phyloP scores from a whole-genome alignment of 2,329 filamentous ascomycete genomes.

The Aureobasidium musti region DNA sequence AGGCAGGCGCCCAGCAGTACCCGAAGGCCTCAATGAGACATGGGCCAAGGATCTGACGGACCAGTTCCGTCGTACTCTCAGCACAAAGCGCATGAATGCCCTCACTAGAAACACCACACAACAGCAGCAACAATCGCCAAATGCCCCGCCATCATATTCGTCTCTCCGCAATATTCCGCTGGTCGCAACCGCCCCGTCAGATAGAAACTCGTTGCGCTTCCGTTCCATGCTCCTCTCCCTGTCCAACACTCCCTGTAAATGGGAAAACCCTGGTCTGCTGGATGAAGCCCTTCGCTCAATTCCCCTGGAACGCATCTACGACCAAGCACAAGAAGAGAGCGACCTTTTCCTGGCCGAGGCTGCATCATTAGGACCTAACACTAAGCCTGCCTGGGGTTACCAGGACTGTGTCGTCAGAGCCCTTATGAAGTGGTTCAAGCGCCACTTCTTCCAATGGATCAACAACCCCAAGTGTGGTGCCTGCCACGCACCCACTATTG shows the following conservation, averaged over 20 bases:
- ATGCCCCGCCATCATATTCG: conserved; percentile 57
- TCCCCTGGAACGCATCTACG: conserved; percentile 86
- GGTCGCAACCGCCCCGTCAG: conserved; percentile 70
- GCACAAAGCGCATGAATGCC: conserved; percentile 83
- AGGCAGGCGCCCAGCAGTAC: conserved; percentile 7
- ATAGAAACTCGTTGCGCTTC: conserved; percentile 53
- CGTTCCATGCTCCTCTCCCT: conserved; percentile 77
- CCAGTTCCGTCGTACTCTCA: conserved; percentile 83
- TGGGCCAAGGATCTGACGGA: conserved; percentile 77
- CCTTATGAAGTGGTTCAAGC: conserved; percentile 92
- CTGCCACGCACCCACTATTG: conserved; percentile 80
- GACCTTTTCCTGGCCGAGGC: conserved; percentile 87
- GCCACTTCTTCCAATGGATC: conserved; percentile 93
- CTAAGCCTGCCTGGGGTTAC: conserved; percentile 89
- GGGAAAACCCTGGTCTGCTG: conserved; percentile 91
- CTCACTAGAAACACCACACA: conserved; percentile 50
- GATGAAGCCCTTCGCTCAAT: conserved; percentile 88
- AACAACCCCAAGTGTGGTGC: conserved; percentile 87
- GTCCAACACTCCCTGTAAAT: conserved; percentile 85
- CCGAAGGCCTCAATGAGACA: conserved; percentile 53
- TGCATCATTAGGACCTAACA: conserved; percentile 77
- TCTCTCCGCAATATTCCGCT: conserved; percentile 66
- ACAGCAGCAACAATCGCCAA: conserved; percentile 26
- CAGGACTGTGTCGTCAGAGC: conserved; percentile 95
- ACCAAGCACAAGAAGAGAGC: conserved; percentile 89